Evolutionary conservation across 2,329 filamentous ascomycete genomes (phyloP).

Genomic region (Penicillium sp.): DNA sequence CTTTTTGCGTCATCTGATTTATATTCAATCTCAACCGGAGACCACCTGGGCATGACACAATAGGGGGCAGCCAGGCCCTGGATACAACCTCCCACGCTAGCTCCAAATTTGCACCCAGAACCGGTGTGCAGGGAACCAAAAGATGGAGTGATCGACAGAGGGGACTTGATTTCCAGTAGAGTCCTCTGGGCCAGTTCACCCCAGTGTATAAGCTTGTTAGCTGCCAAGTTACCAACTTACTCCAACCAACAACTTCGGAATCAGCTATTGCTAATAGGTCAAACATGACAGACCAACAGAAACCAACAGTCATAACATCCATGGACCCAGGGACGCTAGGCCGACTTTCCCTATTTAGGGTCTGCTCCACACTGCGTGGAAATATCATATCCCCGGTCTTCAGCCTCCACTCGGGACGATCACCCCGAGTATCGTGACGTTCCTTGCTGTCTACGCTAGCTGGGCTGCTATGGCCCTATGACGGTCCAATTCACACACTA

Average conservation of each 20-base stretch:
- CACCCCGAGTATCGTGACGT: constrained; percentile 1
- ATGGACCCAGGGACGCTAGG: constrained; percentile 4
- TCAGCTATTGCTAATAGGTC: neutral
- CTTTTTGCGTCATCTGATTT: neutral
- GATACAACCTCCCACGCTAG: neutral
- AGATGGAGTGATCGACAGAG: constrained; percentile 14
- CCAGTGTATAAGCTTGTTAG: too few species aligned
- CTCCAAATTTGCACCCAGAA: neutral
- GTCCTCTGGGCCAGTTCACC: neutral
- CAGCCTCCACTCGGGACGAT: constrained; percentile 7
- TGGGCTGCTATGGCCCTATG: neutral
- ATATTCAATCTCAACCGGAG: too few species aligned
- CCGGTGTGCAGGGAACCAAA: constrained; percentile 4
- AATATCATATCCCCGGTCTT: constrained; percentile 6
- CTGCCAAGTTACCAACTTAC: too few species aligned
- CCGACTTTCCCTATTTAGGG: constrained; percentile 12
- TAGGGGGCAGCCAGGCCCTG: neutral
- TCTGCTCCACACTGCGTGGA: constrained; percentile 12
- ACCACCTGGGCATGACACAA: neutral
- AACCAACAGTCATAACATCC: neutral
- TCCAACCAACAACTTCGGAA: neutral
- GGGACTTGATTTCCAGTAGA: neutral
- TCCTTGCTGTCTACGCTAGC: constrained; percentile 1
- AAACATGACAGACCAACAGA: neutral
- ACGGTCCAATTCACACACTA: too few species aligned